A percentile compares a stretch with the other conserved stretches of the same genome.
phyloP scores from a whole-genome alignment of 176 grass and related monocot genomes.

The Bothriochloa decipiens region DNA sequence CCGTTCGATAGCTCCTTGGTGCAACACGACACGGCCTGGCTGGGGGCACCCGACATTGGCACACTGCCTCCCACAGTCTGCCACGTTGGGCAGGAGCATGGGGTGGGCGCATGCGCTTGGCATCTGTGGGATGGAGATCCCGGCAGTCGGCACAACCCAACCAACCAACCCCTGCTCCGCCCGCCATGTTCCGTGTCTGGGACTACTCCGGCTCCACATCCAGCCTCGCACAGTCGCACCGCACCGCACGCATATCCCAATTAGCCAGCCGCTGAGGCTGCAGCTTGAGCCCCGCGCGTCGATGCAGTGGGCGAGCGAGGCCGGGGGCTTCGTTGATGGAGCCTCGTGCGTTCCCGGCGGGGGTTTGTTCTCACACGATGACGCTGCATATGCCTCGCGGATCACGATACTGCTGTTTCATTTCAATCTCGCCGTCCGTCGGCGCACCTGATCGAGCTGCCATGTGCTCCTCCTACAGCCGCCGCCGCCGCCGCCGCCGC shows the following conservation, averaged over 20 bases:
- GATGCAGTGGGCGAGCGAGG: neutral
- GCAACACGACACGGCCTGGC: neutral
- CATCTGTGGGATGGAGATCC: neutral
- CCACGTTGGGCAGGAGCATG: neutral
- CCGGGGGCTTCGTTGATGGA: too few relatives aligned
- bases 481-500: neutral
- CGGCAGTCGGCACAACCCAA: neutral
- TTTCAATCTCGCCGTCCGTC: neutral
- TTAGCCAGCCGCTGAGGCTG: neutral
- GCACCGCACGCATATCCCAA: conserved; percentile 1
- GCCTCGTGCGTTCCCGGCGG: neutral
- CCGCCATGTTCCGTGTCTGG: conserved; percentile 22
- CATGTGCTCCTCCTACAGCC: neutral
- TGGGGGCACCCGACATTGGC: neutral
- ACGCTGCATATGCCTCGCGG: neutral
- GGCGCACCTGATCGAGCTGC: neutral
- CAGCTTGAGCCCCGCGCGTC: neutral
- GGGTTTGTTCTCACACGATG: neutral
- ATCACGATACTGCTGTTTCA: neutral
- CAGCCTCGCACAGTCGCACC: conserved; percentile 17
- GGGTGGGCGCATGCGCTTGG: too few relatives aligned
- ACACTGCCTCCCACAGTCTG: too few relatives aligned
- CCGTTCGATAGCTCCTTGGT: neutral
- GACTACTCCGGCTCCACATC: neutral
- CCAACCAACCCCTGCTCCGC: neutral